Evolutionary conservation across 352 stramenopile species (phyloP).

Genomic region (Phytophthora syringae): DNA sequence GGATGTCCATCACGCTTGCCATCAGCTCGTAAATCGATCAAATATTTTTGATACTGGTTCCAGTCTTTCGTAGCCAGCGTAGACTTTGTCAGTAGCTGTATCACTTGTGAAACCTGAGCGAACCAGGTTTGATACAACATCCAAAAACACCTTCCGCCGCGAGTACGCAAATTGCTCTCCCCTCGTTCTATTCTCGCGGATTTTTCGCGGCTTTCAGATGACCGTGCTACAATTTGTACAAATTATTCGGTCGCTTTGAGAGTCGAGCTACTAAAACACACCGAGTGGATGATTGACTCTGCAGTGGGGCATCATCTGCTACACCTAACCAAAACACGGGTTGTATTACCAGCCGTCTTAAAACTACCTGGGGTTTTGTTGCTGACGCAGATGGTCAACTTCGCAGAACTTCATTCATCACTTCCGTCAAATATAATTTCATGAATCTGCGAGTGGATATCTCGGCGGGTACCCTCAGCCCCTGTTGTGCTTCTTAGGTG

Average conservation of each 20-base stretch:
- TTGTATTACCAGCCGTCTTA: not conserved
- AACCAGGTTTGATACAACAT: constrained; percentile 3
- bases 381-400: too few species aligned
- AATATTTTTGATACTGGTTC: too few species aligned
- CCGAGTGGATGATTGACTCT: not conserved
- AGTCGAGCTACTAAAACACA: not conserved
- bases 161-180: constrained; percentile 15
- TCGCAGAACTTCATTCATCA: too few species aligned
- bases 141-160: constrained; percentile 16
- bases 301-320: not conserved
- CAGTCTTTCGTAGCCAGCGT: not conserved
- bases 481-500: not conserved
- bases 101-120: constrained; percentile 15
- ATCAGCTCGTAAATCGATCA: too few species aligned
- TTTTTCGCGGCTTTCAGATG: constrained; percentile 9
- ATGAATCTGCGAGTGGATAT: too few species aligned
- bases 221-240: not conserved
- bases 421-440: too few species aligned
- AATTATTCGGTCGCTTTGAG: not conserved
- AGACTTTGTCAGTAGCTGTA: constrained; percentile 20
- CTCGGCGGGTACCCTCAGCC: too few species aligned
- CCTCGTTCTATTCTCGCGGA: constrained; percentile 8
- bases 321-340: not conserved
- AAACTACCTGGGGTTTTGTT: too few species aligned
- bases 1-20: too few species aligned